phyloP scores from a whole-genome alignment of 2,329 filamentous ascomycete genomes.

The Beauveria brongniartii region DNA sequence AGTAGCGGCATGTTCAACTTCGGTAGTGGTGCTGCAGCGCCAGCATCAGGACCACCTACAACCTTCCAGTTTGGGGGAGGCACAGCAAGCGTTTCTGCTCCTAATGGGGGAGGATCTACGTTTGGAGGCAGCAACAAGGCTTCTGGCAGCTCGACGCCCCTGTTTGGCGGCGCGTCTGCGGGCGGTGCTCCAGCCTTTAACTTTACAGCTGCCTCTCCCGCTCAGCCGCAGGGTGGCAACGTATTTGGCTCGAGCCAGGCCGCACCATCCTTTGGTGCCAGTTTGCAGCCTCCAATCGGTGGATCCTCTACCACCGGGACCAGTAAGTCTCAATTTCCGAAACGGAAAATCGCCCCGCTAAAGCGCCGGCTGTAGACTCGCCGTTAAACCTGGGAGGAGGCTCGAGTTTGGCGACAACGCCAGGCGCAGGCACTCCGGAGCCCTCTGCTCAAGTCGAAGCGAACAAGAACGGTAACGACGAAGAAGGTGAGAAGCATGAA shows the following conservation, averaged over 20 bases:
- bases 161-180: conserved; percentile 25
- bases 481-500: conserved; percentile 53
- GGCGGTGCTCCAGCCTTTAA: conserved; percentile 28
- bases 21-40: conserved; percentile 23
- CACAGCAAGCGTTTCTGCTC: conserved; percentile 17
- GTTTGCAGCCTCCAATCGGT: conserved; percentile 34
- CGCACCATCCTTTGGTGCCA: conserved; percentile 26
- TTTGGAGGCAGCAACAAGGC: conserved; percentile 22
- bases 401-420: conserved; percentile 53
- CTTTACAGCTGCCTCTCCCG: conserved; percentile 28
- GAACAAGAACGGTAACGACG: conserved; percentile 34
- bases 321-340: conserved; percentile 36
- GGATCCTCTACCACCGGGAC: conserved; percentile 38
- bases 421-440: conserved; percentile 51
- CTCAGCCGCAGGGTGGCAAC: conserved; percentile 22
- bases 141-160: conserved; percentile 17
- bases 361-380: conserved; percentile 43
- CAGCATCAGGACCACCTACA: conserved; percentile 20
- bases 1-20: conserved; percentile 31
- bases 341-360: conserved; percentile 36
- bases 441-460: conserved; percentile 40
- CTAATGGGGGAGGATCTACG: conserved; percentile 15
- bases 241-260: conserved; percentile 28
- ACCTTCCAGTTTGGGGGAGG: conserved; percentile 32
- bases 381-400: conserved; percentile 49